Conservation (phyloP, 495 filamentous ascomycete genomes). For the Bryoglossum gracile region DNA sequence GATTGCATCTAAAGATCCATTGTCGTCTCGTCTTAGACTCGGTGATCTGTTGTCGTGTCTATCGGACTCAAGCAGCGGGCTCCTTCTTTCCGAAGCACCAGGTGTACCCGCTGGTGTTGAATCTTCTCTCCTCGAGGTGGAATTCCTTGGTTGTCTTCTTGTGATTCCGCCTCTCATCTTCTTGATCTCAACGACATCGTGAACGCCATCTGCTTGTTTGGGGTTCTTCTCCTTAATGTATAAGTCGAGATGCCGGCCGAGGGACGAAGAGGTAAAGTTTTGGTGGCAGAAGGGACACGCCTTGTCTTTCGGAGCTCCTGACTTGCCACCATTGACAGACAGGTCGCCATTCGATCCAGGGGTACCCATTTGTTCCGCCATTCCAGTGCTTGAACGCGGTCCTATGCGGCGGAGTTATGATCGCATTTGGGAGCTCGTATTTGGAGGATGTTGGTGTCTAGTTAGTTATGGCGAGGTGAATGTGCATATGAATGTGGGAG, state of each 20-base stretch:
- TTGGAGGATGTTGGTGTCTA: too few species aligned
- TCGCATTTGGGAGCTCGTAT: slow-evolving; percentile 15
- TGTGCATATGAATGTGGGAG: neutral
- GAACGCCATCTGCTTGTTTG: slow-evolving; percentile 73
- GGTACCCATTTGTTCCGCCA: slow-evolving; percentile 31
- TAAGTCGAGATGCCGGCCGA: slow-evolving; percentile 87
- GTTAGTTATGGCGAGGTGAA: too few species aligned
- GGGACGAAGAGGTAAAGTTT: slow-evolving; percentile 80
- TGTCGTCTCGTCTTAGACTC: slow-evolving; percentile 16
- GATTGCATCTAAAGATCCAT: neutral
- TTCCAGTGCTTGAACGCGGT: neutral
- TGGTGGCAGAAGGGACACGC: slow-evolving; percentile 80
- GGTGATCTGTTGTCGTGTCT: slow-evolving; percentile 20
- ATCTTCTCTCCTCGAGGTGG: slow-evolving; percentile 43
- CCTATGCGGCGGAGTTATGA: neutral
- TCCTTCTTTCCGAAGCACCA: slow-evolving; percentile 15
- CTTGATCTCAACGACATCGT: slow-evolving; percentile 80
- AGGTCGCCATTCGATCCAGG: slow-evolving; percentile 43
- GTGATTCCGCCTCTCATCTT: slow-evolving; percentile 77
- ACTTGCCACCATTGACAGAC: slow-evolving; percentile 27
- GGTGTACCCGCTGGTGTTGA: slow-evolving; percentile 39
- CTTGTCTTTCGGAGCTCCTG: slow-evolving; percentile 60
- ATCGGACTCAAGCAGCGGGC: slow-evolving; percentile 13
- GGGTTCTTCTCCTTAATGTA: slow-evolving; percentile 86
- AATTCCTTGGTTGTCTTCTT: slow-evolving; percentile 64